Conservation (phyloP, 768 basidiomycete genomes). For the Tulasnella sp. region DNA sequence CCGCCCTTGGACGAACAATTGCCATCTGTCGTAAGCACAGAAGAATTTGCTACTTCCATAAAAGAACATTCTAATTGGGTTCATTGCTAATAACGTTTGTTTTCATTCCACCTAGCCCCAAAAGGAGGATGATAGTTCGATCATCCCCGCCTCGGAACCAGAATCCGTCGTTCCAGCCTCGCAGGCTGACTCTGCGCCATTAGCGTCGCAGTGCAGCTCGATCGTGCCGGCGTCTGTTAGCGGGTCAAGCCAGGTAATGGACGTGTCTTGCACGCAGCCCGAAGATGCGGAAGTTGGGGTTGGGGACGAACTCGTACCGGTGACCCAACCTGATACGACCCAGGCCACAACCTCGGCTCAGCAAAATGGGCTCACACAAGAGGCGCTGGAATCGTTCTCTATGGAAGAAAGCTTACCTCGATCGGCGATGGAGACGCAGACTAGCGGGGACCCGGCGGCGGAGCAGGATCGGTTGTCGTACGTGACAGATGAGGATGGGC, state of each 20-base stretch:
- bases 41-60: not conserved
- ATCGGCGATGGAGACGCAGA: constrained; percentile 1
- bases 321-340: not conserved
- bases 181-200: not conserved
- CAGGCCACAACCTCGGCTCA: not conserved
- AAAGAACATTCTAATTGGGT: not conserved
- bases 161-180: not conserved
- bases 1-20: not conserved
- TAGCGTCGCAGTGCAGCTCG: not conserved
- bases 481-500: not conserved
- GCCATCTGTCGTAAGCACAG: not conserved
- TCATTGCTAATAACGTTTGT: not conserved
- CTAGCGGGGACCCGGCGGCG: not conserved
- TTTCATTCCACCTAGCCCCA: not conserved
- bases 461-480: not conserved
- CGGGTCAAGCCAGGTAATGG: not conserved
- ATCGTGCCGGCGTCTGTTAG: not conserved
- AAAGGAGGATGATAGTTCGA: not conserved
- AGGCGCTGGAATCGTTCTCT: not conserved
- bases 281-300: not conserved
- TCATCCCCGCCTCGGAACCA: not conserved
- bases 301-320: not conserved
- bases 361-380: not conserved
- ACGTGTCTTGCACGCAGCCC: not conserved
- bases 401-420: constrained; percentile 5